Evolutionary conservation across 2,329 filamentous ascomycete genomes (phyloP), one percentile per base, ranked within the genome.

Genomic region (Chrysoporthe cubensis): DNA sequence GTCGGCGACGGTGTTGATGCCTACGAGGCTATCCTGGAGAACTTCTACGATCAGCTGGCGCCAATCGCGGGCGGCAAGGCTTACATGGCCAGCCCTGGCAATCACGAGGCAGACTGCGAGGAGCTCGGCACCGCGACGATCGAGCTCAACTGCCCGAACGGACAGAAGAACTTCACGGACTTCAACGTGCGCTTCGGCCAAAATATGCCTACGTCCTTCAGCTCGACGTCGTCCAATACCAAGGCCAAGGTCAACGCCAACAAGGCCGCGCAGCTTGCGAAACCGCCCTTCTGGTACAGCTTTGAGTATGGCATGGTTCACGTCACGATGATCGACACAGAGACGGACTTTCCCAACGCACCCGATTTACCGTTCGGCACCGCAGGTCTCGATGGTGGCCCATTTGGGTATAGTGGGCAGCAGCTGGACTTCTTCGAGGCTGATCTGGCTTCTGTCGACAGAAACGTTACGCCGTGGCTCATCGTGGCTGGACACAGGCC

Each of bases 91-190:
- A 80, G 79, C 21, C 85, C 85, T 0, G 87, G 87, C 0, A 89
- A 89, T 74, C 87, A 89, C 74, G 87, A 89, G 73, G 85, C 86
- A 0, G 76, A 78, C 56, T 88, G 86, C 73, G 73, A 79, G 67
- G 82, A 85, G 72, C 72, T 84, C 11, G 72, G 72, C 7, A 69
- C 68, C 4, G 6, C 61, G 14, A 7, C 18, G 8, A 68, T 68
- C 43, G 61, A 62, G 14, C 26, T 52, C 0, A 71, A 82, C 1
- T 87, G 84, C 71, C 81, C 82, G 0, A 75, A 78, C 1, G 86
- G 86, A 6, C 86, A 89, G 73, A 82, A 79, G 71, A 89, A 89
- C 75, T 89, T 88, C 74, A 88, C 85, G 4, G 86, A 87, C 69
- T 88, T 85, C 75, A 81, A 84, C 79, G 83, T 82, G 70, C 82